Evolutionary conservation across 2,329 filamentous ascomycete species (phyloP).

Genomic region (Trichoderma sp.): DNA sequence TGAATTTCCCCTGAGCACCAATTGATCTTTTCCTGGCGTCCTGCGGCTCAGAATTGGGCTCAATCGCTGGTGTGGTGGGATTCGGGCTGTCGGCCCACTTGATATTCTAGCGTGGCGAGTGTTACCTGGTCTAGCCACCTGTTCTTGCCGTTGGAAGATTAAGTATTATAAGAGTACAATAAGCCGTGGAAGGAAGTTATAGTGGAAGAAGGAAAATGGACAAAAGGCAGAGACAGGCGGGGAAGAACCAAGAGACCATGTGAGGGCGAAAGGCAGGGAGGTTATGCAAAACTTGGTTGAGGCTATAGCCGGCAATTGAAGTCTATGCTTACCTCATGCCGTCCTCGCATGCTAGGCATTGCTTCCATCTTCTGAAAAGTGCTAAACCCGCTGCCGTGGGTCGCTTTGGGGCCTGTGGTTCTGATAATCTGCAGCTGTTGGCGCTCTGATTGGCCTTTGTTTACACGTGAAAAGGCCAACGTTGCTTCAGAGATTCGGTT

Average conservation of each 20-base stretch:
- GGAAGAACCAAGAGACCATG: not conserved
- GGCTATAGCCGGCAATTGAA: not conserved
- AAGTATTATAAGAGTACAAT: not conserved
- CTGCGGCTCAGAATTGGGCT: conserved; percentile 17
- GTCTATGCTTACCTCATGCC: not conserved
- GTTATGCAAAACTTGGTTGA: not conserved
- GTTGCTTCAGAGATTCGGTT: conserved; percentile 11
- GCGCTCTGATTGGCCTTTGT: conserved; percentile 15
- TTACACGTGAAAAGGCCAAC: not conserved
- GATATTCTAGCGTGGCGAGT: conserved; percentile 3
- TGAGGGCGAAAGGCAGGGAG: not conserved
- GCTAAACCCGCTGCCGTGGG: conserved; percentile 6
- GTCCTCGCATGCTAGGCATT: not conserved
- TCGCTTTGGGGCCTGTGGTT: not conserved
- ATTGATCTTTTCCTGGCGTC: not conserved
- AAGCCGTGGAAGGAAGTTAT: not conserved
- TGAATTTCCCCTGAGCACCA: not conserved
- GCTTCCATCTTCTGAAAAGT: not conserved
- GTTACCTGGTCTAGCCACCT: not conserved
- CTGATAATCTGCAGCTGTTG: not conserved
- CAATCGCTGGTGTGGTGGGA: conserved; percentile 1
- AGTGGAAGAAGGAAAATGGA: not conserved
- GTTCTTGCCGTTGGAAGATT: conserved; percentile 1
- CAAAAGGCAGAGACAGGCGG: not conserved
- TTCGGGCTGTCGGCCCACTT: conserved; percentile 19